A percentile compares a stretch with the other conserved stretches of the same genome.
Conservation (phyloP, 805 yeast species). For the Metschnikowia picachoensis region DNA sequence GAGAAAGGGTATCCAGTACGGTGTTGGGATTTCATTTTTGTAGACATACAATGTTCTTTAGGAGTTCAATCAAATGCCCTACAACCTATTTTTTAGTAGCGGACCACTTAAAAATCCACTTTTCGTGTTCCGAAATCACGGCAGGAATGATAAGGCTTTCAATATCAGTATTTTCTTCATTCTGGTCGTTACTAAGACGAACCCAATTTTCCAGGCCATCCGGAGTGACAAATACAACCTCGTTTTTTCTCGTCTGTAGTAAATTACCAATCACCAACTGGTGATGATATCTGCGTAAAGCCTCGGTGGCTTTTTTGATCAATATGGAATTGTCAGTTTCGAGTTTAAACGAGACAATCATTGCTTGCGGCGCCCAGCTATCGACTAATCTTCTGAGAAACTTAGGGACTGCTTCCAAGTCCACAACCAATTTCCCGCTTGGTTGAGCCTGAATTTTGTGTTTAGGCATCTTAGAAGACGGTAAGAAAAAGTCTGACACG, state of each 20-base stretch:
- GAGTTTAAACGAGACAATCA: conserved; percentile 90
- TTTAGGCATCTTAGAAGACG: conserved; percentile 78
- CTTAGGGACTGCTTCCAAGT: conserved; percentile 94
- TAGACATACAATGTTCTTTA: conserved; percentile 15
- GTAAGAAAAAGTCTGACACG: conserved; percentile 93
- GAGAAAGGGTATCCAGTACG: conserved; percentile 55
- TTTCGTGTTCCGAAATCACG: conserved; percentile 58
- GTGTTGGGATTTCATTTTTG: conserved; percentile 56
- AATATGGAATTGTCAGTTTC: conserved; percentile 80
- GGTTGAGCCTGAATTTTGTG: conserved; percentile 91
- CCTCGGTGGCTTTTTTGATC: conserved; percentile 70
- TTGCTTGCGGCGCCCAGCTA: conserved; percentile 91
- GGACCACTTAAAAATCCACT: conserved; percentile 46
- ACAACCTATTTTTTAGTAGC: not conserved
- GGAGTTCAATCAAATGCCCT: too few species aligned
- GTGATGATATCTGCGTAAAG: conserved; percentile 82
- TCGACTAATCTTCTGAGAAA: conserved; percentile 84
- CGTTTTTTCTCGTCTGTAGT: conserved; percentile 79
- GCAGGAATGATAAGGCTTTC: conserved; percentile 80
- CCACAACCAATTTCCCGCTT: conserved; percentile 74
- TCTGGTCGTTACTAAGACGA: conserved; percentile 41
- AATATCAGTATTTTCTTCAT: conserved; percentile 50
- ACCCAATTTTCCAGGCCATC: conserved; percentile 47
- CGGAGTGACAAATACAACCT: conserved; percentile 78
- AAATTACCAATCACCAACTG: conserved; percentile 93